Conservation (phyloP, 2,329 filamentous ascomycete genomes). For the Ascocoryne sarcoides region DNA sequence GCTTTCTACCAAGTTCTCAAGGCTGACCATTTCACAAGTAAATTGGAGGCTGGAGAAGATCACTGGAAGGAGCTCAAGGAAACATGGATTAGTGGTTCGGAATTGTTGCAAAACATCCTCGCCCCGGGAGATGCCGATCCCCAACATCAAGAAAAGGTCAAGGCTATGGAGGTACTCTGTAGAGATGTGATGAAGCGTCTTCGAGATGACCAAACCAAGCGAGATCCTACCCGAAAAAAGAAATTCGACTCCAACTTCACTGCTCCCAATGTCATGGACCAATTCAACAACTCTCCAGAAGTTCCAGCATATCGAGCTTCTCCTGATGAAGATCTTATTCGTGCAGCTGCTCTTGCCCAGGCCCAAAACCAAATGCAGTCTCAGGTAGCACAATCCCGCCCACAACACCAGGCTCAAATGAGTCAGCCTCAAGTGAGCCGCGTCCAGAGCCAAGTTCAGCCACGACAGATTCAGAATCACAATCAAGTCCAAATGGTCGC, state of each 20-base stretch:
- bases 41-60: conserved; percentile 61
- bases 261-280: conserved; percentile 19
- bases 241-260: conserved; percentile 30
- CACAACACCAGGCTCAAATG: conserved; percentile 8
- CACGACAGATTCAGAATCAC: conserved; percentile 8
- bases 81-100: conserved; percentile 53
- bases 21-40: conserved; percentile 60
- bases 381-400: conserved; percentile 14
- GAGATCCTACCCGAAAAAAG: conserved; percentile 39
- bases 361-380: conserved; percentile 24
- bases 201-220: conserved; percentile 55
- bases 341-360: conserved; percentile 23
- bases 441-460: conserved; percentile 14
- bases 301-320: conserved; percentile 19
- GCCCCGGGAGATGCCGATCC: conserved; percentile 42
- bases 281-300: conserved; percentile 18
- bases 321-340: conserved; percentile 21
- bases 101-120: conserved; percentile 46
- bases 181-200: conserved; percentile 71
- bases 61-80: conserved; percentile 64
- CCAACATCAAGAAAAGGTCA: conserved; percentile 45
- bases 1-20: conserved; percentile 59
- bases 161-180: conserved; percentile 62
- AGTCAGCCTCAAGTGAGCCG: conserved; percentile 15
- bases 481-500: conserved; percentile 27